These are phyloP conservation scores for Botrytis fragariae DNA, from an alignment of 2,329 filamentous ascomycete species.

Conservation along the genomic window DNA sequence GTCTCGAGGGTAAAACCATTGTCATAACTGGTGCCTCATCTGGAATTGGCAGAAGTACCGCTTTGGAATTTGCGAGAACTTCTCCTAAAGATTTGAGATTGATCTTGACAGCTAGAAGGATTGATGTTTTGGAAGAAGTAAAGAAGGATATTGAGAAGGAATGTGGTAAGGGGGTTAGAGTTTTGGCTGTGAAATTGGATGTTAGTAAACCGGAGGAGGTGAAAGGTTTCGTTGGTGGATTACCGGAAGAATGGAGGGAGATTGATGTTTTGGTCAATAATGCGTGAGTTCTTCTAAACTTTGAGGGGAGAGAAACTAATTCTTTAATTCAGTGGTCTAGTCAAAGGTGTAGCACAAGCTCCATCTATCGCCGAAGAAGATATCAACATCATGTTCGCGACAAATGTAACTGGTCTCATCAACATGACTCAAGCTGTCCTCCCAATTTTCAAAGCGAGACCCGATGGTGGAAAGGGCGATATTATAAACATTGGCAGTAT, in stretches of 20 bases:
- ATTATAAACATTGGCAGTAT: conserved; percentile 96
- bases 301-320: conserved; percentile 1
- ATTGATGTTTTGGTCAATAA: conserved; percentile 94
- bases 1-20: conserved; percentile 89
- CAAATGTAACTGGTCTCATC: conserved; percentile 93
- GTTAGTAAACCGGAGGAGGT: conserved; percentile 79
- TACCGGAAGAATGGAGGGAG: conserved; percentile 80
- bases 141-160: conserved; percentile 74
- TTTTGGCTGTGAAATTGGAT: conserved; percentile 80
- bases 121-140: conserved; percentile 74
- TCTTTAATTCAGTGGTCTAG: conserved; percentile 63
- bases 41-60: conserved; percentile 80
- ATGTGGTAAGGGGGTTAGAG: conserved; percentile 75
- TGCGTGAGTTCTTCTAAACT: conserved; percentile 59
- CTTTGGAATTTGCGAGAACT: conserved; percentile 90
- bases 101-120: conserved; percentile 81
- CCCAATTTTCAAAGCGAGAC: conserved; percentile 69
- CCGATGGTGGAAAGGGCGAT: conserved; percentile 76
- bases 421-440: conserved; percentile 93
- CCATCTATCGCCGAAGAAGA: conserved; percentile 81
- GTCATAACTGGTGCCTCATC: conserved; percentile 90
- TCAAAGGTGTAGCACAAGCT: conserved; percentile 82
- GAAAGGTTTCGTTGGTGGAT: conserved; percentile 63
- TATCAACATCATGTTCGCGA: conserved; percentile 82
- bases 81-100: conserved; percentile 76